Evolutionary conservation across 1,139 yeast species (phyloP).

Genomic region (Schizosaccharomyces versatilis): DNA sequence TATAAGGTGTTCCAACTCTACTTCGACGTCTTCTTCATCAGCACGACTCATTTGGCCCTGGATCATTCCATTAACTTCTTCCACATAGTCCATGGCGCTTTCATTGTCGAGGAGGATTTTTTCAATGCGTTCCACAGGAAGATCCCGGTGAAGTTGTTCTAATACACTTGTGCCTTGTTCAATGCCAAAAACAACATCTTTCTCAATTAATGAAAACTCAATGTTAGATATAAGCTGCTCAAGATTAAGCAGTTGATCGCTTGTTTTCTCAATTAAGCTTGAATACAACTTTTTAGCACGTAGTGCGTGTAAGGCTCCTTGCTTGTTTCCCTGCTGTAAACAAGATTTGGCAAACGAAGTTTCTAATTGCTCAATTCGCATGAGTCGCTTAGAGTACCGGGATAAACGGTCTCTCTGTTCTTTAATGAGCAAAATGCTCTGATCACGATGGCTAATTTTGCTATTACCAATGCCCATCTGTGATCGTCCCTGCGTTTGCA

Average conservation of each 20-base stretch:
- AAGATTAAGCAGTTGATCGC: conserved; percentile 52
- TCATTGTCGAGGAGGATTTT: conserved; percentile 62
- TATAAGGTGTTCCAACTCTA: neutral
- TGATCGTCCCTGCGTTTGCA: no score
- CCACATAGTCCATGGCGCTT: conserved; percentile 50
- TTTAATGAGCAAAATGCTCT: neutral
- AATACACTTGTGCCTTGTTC: conserved; percentile 60
- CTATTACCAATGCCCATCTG: conserved; percentile 19
- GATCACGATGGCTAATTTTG: neutral
- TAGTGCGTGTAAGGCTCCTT: conserved; percentile 46
- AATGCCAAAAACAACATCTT: conserved; percentile 60
- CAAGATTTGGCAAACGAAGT: conserved; percentile 35
- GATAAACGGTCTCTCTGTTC: neutral
- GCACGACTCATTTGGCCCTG: conserved; percentile 27
- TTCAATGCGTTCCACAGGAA: conserved; percentile 62
- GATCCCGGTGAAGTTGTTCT: conserved; percentile 50
- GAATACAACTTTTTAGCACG: conserved; percentile 67
- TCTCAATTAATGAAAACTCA: conserved; percentile 73
- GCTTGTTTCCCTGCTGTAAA: conserved; percentile 30
- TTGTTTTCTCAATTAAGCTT: conserved; percentile 42
- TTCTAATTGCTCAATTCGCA: neutral
- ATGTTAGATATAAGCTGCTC: conserved; percentile 39
- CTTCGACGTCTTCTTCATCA: conserved; percentile 41
- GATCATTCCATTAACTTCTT: conserved; percentile 27
- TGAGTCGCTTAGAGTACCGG: neutral